phyloP scores from a whole-genome alignment of 2,329 filamentous ascomycete species.

The Pseudocercospora pini-densiflorae region DNA sequence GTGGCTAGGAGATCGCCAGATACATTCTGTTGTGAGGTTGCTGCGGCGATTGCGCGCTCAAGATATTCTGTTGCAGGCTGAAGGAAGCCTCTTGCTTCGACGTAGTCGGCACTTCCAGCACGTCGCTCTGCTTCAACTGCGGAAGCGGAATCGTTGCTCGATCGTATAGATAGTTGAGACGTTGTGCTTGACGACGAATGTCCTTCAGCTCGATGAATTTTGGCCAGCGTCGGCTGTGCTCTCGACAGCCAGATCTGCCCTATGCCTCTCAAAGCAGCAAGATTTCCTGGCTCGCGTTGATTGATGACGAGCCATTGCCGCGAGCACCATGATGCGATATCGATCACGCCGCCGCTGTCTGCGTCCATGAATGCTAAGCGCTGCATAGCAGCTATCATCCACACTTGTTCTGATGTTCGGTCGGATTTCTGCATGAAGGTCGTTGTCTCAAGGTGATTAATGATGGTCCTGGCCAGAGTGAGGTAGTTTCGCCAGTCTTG shows the following conservation, averaged over 20 bases:
- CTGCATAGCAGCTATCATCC: slow-evolving; percentile 53
- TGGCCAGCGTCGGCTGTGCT: slow-evolving; percentile 55
- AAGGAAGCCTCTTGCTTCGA: slow-evolving; percentile 57
- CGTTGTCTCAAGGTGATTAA: slow-evolving; percentile 45
- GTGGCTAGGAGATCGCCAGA: slow-evolving; percentile 51
- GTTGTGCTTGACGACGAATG: slow-evolving; percentile 45
- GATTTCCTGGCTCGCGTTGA: slow-evolving; percentile 50
- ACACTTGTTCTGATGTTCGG: slow-evolving; percentile 46
- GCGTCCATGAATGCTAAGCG: slow-evolving; percentile 55
- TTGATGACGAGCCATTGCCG: slow-evolving; percentile 53
- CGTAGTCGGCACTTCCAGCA: slow-evolving; percentile 50
- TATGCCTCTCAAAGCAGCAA: slow-evolving; percentile 52
- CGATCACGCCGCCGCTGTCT: slow-evolving; percentile 51
- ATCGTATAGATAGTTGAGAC: slow-evolving; percentile 38
- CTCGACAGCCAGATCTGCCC: slow-evolving; percentile 57
- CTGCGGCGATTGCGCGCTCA: slow-evolving; percentile 50
- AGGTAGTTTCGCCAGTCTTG: slow-evolving; percentile 33
- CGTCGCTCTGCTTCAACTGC: slow-evolving; percentile 44
- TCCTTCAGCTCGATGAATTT: slow-evolving; percentile 53
- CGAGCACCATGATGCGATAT: slow-evolving; percentile 57
- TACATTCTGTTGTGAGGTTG: slow-evolving; percentile 43
- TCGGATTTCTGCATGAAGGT: slow-evolving; percentile 44
- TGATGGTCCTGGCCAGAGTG: slow-evolving; percentile 44
- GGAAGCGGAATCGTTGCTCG: slow-evolving; percentile 32
- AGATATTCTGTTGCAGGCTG: slow-evolving; percentile 59